A percentile compares a stretch with the other conserved stretches of the same genome.
Conservation (phyloP, 2,329 filamentous ascomycete species). For the Parastagonospora nodorum region DNA sequence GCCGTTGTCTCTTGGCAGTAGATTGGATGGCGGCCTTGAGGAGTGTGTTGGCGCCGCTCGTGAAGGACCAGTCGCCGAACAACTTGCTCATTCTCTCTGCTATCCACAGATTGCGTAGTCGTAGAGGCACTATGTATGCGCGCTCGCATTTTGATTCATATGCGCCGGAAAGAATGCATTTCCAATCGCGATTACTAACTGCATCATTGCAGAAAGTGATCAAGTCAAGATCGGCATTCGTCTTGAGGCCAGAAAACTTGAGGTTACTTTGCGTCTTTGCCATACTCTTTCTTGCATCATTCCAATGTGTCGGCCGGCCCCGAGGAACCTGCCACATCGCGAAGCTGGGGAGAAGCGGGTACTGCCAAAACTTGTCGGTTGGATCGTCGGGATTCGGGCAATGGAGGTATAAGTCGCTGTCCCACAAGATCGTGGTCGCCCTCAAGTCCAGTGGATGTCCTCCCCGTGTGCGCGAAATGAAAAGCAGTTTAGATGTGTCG, state of each 20-base stretch:
- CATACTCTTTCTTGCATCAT: background rate
- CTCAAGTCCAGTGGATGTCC: background rate
- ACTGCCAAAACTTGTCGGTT: background rate
- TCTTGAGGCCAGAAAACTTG: background rate
- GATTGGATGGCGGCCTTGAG: no score
- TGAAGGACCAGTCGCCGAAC: background rate
- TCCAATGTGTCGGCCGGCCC: background rate
- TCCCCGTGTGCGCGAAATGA: background rate
- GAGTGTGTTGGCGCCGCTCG: no score
- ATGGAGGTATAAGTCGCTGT: background rate
- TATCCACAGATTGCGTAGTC: background rate
- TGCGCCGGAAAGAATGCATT: background rate
- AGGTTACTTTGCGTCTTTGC: background rate
- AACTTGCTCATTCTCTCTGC: background rate
- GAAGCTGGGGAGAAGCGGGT: background rate
- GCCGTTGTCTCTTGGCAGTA: no score
- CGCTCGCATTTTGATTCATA: background rate
- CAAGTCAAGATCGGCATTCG: background rate
- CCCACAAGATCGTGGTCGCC: background rate
- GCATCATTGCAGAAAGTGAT: background rate
- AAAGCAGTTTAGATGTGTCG: background rate
- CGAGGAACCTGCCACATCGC: background rate
- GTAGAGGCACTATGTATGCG: background rate
- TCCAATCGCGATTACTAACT: background rate
- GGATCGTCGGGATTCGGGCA: background rate